Evolutionary conservation across 2,329 filamentous ascomycete species (phyloP), one percentile per base, ranked within the genome.

Genomic region (Nannizziopsis barbatae): DNA sequence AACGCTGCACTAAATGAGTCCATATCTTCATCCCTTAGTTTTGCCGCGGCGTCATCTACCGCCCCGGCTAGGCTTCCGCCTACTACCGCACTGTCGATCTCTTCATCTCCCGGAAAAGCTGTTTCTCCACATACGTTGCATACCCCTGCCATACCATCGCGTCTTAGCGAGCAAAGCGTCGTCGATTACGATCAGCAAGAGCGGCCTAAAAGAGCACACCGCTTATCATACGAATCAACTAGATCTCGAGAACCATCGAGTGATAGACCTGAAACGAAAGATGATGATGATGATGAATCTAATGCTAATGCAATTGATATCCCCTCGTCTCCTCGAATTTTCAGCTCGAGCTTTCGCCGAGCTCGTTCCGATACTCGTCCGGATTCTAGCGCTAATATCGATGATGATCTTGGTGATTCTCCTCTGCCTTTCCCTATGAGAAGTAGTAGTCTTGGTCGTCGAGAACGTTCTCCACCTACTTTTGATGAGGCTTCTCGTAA

Each of bases 101-200:
- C 86, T 0, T 90, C 88, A 0, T 95, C 89, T 8, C 89, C 89
- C 1, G 86, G 84, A 49, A 95, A 95, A 59, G 86, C 88, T 0
- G 77, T 93, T 14, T 95, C 87, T 2, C 88, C 85, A 8, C 87
- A 90, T 60, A 95, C 86, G 0, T 87, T 89, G 1, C 89, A 96
- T 60, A 94, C 88, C 0, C 92, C 92, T 3, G 88, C 89, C 9
- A 87, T 96, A 22, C 90, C 90, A 15, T 95, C 89, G 6, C 79
- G 92, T n/a, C 71, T 98, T 17, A 94, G 87, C 60, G 87, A 92
- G 53, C 89, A 93, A 60, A 92, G 86, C 45, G 86, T 92, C 52
- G 80, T 81, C 38, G 83, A 86, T 55, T 84, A 87, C 59, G 66
- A 70, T 45, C 67, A 66, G 36, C 61, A 58, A 40, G 67, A 62